phyloP scores from a whole-genome alignment of 2,329 filamentous ascomycete genomes.

The Chalara sp. region DNA sequence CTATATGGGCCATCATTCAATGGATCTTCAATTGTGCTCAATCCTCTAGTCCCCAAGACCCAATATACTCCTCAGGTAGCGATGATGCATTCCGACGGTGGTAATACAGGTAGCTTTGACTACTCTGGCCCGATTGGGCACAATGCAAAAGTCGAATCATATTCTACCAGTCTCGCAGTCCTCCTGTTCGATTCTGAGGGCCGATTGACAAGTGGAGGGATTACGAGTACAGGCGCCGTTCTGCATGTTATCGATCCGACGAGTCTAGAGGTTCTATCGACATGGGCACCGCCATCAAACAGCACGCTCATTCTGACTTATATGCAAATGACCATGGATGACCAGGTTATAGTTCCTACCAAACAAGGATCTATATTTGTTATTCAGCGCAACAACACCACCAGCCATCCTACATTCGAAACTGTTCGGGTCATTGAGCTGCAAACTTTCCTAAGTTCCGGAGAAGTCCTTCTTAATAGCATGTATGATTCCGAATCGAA shows the following conservation, averaged over 20 bases:
- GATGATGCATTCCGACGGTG: not conserved
- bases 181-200: not conserved
- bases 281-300: not conserved
- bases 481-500: not conserved
- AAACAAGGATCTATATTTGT: not conserved
- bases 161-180: not conserved
- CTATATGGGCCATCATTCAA: not conserved
- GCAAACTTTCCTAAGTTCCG: not conserved
- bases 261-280: not conserved
- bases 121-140: not conserved
- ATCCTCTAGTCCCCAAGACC: not conserved
- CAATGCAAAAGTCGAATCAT: not conserved
- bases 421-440: not conserved
- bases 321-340: not conserved
- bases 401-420: not conserved
- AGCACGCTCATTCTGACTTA: not conserved
- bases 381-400: not conserved
- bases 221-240: not conserved
- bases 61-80: constrained; percentile 1
- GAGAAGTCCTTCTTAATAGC: constrained; percentile 1
- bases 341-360: not conserved
- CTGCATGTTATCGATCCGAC: not conserved
- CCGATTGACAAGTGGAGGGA: not conserved
- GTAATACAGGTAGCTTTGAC: not conserved
- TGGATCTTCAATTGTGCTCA: not conserved